phyloP scores from a whole-genome alignment of 192 early-diverging fungal species.

The Backusella macrospora region DNA sequence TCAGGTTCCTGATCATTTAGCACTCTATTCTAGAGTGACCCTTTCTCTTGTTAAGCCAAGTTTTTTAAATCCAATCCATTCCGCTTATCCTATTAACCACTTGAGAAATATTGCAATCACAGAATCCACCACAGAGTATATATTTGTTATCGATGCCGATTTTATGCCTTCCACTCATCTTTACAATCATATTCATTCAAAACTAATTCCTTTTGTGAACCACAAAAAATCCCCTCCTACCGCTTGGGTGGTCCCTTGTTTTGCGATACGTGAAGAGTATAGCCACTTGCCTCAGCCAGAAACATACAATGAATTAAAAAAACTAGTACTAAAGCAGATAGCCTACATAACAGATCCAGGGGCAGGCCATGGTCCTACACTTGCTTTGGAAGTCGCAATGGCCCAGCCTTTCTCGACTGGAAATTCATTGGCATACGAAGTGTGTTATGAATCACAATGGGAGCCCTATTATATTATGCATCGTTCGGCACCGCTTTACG shows the following conservation, averaged over 20 bases:
- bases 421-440: slow-evolving; percentile 41
- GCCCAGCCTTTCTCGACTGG: slow-evolving; percentile 28
- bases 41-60: slow-evolving; percentile 50
- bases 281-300: slow-evolving; percentile 32
- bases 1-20: slow-evolving; percentile 23
- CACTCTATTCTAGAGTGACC: slow-evolving; percentile 31
- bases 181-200: slow-evolving; percentile 33
- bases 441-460: slow-evolving; percentile 63
- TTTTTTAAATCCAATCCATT: slow-evolving; percentile 33
- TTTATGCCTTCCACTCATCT: slow-evolving; percentile 50
- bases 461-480: slow-evolving; percentile 59
- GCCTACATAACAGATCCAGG: slow-evolving; percentile 57
- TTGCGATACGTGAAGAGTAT: slow-evolving; percentile 48
- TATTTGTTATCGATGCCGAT: slow-evolving; percentile 60
- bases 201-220: slow-evolving; percentile 28
- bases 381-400: slow-evolving; percentile 34
- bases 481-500: slow-evolving; percentile 46
- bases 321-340: slow-evolving; percentile 36
- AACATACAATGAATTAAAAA: slow-evolving; percentile 43
- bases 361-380: slow-evolving; percentile 57
- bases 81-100: slow-evolving; percentile 56
- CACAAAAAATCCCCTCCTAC: not conserved
- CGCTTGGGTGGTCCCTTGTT: slow-evolving; percentile 53
- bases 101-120: slow-evolving; percentile 51
- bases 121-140: slow-evolving; percentile 45